Evolutionary conservation across 148 eudicot genomes (phyloP), one percentile per base, ranked within the genome.

Genomic region (Nyssa sinensis): DNA sequence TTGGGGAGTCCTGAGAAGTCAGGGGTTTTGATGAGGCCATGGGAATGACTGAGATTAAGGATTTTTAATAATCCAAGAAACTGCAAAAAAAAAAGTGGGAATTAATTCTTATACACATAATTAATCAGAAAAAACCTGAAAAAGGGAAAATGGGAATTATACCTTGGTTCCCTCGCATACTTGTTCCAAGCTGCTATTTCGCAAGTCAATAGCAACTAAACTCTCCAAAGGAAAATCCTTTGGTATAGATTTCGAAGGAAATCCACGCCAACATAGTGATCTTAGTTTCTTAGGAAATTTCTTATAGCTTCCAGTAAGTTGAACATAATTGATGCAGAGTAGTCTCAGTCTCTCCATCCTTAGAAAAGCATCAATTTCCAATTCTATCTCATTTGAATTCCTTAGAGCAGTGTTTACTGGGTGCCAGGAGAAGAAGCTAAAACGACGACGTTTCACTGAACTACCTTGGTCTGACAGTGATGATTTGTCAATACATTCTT

Each of bases 41-140:
- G 1, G 29, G 67, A 76, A 24, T n/a, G n/a, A 47, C 79, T 76
- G 23, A 76, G 79, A 76, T 69, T 33, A 23, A 76, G 68, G 29
- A 69, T 35, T 62, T 76, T 61, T 51, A 76, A 44, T 9, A 19
- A 69, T 21, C 24, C 4, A 1, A 69, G 74, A 23, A 30, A 27
- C 79, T 76, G 60, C 51, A 3, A 44, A 27, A 58, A 19, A 51
- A 27, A 17, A 44, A 13, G 16, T 41, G 41, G 31, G 21, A 5
- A 49, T 44, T 12, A 24, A 62, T 0, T 19, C n/a, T n/a, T n/a
- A n/a, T n/a, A n/a, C n/a, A n/a, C n/a, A n/a, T n/a, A n/a, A 69
- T 12, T 12, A 3, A 13, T 49, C 51, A 14, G 16, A 14, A 17
- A 6, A 47, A 32, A 68, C 11, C 31, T 1, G 6, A 68, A 3